Evolutionary conservation across 257 asterid species (phyloP).

Genomic region (Solanum pinnatisectum): DNA sequence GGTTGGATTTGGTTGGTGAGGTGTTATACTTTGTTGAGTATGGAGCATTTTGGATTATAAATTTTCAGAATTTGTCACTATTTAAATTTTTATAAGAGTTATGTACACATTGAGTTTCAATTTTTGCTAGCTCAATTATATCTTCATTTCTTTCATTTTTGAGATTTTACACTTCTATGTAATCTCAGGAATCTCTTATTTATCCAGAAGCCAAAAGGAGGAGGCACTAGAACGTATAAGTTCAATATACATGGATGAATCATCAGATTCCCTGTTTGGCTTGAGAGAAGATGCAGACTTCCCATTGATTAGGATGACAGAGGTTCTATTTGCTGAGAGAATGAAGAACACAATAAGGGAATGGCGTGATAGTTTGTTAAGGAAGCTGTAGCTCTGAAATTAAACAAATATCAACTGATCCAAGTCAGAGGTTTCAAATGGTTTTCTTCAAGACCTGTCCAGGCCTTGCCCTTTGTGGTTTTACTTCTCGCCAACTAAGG

Average conservation of each 20-base stretch:
- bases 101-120: background rate
- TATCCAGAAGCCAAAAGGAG: constrained; percentile 93
- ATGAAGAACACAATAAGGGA: constrained; percentile 42
- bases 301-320: constrained; percentile 52
- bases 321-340: constrained; percentile 71
- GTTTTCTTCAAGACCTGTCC: constrained; percentile 74
- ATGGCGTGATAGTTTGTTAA: constrained; percentile 63
- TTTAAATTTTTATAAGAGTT: background rate
- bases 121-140: background rate
- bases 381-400: constrained; percentile 23
- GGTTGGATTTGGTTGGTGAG: background rate
- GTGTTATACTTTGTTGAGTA: background rate
- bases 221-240: constrained; percentile 46
- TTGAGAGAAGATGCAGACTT: constrained; percentile 21
- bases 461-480: constrained; percentile 46
- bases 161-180: constrained; percentile 43
- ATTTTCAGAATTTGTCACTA: background rate
- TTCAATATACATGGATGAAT: constrained; percentile 28
- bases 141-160: constrained; percentile 25
- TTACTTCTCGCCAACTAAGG: constrained; percentile 48
- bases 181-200: constrained; percentile 94
- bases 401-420: constrained; percentile 24
- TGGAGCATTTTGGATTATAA: background rate
- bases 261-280: constrained; percentile 21
- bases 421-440: constrained; percentile 45